Evolutionary conservation across 31 red algal species (phyloP).

Genomic region (Asparagopsis taxiformis): DNA sequence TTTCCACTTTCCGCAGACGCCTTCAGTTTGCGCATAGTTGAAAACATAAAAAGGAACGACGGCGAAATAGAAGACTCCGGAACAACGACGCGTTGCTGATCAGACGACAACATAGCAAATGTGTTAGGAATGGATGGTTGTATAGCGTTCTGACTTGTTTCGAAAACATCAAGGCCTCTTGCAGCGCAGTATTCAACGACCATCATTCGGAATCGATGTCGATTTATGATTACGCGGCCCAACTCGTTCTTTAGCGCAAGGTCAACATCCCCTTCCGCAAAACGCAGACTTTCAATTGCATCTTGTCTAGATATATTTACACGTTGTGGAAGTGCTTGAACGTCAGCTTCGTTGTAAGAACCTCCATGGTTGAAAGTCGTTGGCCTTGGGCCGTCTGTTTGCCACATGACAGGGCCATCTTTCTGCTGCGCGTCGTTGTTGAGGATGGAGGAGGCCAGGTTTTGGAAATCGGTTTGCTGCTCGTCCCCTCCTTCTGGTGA

Average conservation of each 20-base stretch:
- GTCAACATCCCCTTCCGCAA: constrained; percentile 47
- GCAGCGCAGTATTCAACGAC: constrained; percentile 66
- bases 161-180: constrained; percentile 36
- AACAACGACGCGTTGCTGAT: neutral
- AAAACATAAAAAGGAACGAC: constrained; percentile 5
- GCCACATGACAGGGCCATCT: constrained; percentile 17
- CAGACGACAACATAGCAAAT: neutral
- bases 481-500: neutral
- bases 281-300: constrained; percentile 45
- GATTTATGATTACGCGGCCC: constrained; percentile 42
- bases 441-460: constrained; percentile 5
- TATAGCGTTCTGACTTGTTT: neutral
- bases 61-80: constrained; percentile 3
- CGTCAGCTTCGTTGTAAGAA: constrained; percentile 38
- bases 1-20: neutral
- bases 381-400: constrained; percentile 41
- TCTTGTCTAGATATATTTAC: constrained; percentile 65
- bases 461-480: neutral
- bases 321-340: constrained; percentile 56
- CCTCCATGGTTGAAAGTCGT: constrained; percentile 5
- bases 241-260: constrained; percentile 60
- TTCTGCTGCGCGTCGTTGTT: neutral
- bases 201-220: constrained; percentile 19
- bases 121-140: neutral
- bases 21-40: constrained; percentile 8